Percentiles rank a stretch among this genome's conserved stretches.
Conservation (phyloP, 805 yeast species). For the Debaryomyces prosopidis region DNA sequence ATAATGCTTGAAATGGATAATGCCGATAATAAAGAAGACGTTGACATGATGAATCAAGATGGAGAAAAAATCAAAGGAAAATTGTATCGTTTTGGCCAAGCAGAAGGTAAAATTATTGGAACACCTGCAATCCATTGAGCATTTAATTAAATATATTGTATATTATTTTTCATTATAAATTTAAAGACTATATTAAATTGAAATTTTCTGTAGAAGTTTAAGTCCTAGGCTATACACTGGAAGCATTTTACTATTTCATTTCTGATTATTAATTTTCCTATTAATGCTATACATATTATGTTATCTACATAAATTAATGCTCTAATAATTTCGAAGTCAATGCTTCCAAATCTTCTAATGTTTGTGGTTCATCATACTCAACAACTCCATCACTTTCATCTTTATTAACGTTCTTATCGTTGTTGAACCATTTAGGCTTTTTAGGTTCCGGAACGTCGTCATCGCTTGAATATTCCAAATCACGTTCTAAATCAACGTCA, state of each 20-base stretch:
- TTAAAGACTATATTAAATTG: too few species aligned
- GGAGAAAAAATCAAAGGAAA: slow-evolving; percentile 23
- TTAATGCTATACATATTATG: slow-evolving; percentile 2
- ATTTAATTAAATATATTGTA: slow-evolving; percentile 1
- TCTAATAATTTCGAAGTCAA: slow-evolving; percentile 57
- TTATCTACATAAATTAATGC: slow-evolving; percentile 1
- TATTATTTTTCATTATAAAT: background rate
- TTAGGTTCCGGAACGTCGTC: slow-evolving; percentile 35
- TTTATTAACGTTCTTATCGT: slow-evolving; percentile 23
- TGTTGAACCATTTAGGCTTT: slow-evolving; percentile 54
- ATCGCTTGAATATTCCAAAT: slow-evolving; percentile 39
- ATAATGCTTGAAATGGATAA: slow-evolving; percentile 50
- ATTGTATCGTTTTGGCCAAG: slow-evolving; percentile 28
- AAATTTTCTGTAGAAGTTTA: too few species aligned
- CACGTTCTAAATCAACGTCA: slow-evolving; percentile 45
- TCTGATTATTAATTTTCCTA: background rate
- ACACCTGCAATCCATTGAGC: slow-evolving; percentile 23
- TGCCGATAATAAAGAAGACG: slow-evolving; percentile 19
- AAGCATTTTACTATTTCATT: background rate
- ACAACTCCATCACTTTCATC: slow-evolving; percentile 38
- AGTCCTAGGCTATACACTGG: too few species aligned
- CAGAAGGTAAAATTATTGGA: slow-evolving; percentile 30
- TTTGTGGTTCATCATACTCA: slow-evolving; percentile 85
- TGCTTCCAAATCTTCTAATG: slow-evolving; percentile 92
- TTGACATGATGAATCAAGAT: slow-evolving; percentile 16